Conservation (phyloP, 2,329 filamentous ascomycete species). For the Ilyonectria destructans region DNA sequence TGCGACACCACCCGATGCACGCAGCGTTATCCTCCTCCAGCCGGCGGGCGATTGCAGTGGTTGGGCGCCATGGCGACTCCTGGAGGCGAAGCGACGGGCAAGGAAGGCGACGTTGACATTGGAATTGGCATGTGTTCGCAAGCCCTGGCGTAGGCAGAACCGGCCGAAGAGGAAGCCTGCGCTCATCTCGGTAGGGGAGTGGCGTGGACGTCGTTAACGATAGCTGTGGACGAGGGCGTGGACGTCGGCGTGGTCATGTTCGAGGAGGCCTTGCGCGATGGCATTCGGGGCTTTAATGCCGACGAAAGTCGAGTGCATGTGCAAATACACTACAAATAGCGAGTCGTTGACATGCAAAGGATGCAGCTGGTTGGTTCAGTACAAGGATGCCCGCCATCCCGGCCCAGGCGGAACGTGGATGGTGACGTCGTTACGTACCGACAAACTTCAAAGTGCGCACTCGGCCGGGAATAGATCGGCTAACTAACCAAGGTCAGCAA, state of each 20-base stretch:
- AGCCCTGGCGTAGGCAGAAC: conserved; percentile 59
- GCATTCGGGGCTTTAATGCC: conserved; percentile 29
- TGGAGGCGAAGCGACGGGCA: conserved; percentile 46
- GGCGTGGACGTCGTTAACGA: conserved; percentile 19
- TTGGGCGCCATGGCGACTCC: conserved; percentile 44
- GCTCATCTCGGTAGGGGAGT: conserved; percentile 62
- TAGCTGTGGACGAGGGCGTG: conserved; percentile 20
- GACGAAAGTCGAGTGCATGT: conserved; percentile 36
- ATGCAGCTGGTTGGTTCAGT: conserved; percentile 8
- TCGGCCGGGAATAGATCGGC: conserved; percentile 30
- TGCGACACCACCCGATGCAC: conserved; percentile 59
- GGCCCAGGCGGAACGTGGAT: conserved; percentile 20
- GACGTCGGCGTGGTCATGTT: conserved; percentile 41
- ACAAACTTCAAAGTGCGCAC: conserved; percentile 1
- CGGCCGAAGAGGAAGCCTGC: conserved; percentile 61
- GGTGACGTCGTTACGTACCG: conserved; percentile 50
- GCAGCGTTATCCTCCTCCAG: conserved; percentile 52
- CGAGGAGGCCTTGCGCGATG: conserved; percentile 27
- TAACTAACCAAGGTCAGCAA: conserved; percentile 14
- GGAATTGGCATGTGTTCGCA: conserved; percentile 49
- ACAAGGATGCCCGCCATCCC: conserved; percentile 39
- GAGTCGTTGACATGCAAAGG: conserved; percentile 35
- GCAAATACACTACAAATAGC: conserved; percentile 36
- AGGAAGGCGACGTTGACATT: conserved; percentile 34
- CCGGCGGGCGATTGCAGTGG: conserved; percentile 46